Conservation (phyloP, 2,329 filamentous ascomycete species). For the Trichoderma sp. region DNA sequence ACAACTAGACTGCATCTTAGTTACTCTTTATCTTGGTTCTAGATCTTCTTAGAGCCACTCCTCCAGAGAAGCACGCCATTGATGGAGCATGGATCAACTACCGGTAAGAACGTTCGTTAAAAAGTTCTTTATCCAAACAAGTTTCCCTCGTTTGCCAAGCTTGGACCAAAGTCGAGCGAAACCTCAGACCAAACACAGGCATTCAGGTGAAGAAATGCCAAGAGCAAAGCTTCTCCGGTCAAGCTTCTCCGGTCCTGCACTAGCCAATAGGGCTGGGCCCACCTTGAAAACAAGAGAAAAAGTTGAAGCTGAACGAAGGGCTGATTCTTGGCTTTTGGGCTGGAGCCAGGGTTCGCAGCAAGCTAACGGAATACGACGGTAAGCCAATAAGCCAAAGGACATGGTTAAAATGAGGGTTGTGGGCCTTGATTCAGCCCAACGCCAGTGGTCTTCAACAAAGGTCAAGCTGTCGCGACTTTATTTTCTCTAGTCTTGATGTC, state of each 20-base stretch:
- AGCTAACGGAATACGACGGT: neutral
- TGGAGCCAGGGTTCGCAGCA: neutral
- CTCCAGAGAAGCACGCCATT: neutral
- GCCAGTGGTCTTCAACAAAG: neutral
- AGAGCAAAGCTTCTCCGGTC: neutral
- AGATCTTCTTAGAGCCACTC: neutral
- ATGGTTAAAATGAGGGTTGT: neutral
- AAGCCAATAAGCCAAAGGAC: neutral
- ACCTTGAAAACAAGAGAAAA: neutral
- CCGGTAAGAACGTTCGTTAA: neutral
- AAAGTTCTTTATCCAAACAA: neutral
- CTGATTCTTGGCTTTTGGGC: neutral
- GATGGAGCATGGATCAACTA: neutral
- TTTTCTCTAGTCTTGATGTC: neutral
- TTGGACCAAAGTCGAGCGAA: neutral
- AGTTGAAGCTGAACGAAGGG: constrained; percentile 2
- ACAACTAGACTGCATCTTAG: neutral
- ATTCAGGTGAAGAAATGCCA: neutral
- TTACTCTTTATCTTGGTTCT: neutral
- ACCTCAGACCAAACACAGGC: neutral
- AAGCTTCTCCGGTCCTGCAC: neutral
- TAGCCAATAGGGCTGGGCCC: neutral
- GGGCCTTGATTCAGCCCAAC: neutral
- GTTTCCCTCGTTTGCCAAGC: neutral
- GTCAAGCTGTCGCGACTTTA: neutral